Evolutionary conservation across 164 flowering plant genomes (phyloP), one percentile per base, ranked within the genome.

Genomic region (Aristolochia californica): DNA sequence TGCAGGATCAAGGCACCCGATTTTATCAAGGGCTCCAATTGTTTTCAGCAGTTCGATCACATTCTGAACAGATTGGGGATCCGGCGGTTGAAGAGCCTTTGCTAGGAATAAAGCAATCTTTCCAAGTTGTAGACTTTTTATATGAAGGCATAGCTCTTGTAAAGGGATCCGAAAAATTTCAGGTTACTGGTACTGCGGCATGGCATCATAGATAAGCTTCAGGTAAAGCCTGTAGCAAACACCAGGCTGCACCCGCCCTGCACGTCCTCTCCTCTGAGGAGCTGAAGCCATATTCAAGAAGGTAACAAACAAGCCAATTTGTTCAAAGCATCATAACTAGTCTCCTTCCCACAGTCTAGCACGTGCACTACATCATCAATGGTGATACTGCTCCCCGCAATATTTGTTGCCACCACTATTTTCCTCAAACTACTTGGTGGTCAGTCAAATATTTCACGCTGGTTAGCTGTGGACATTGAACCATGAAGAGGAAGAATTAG

Each of bases 251-350:
- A 87, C 95, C 69, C 98, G 97, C 5, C 98, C 98, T 48, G 98
- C 98, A 68, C 97, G 98, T n/a, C 98, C 98, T 58, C 97, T 80
- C 74, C 98, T 93, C 97, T 93, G 98, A 75, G 80, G 98, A 49
- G 95, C 94, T 60, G 97, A 88, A 69, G 98, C 98, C 72, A 93
- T 65, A 93, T 87, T 97, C 99, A 93, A 43, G 97, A 85, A 47
- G 99, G 97, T 60, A 87, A 62, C 53, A 93, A 63, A 66, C 97
- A 89, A 48, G 99, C 97, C 69, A 93, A 72, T 71, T 93, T 89
- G 74, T 94, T 94, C 15, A 87, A 73, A 66, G 99, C 96, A 86
- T 94, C 97, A 74, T 94, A 94, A 69, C 97, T 89, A 13, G 90
- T 94, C 71, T 90, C 99, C 73, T 88, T 94, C 52, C 99, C 99